phyloP scores from a whole-genome alignment of 306 rosid genomes.

The Prunus salicina region DNA sequence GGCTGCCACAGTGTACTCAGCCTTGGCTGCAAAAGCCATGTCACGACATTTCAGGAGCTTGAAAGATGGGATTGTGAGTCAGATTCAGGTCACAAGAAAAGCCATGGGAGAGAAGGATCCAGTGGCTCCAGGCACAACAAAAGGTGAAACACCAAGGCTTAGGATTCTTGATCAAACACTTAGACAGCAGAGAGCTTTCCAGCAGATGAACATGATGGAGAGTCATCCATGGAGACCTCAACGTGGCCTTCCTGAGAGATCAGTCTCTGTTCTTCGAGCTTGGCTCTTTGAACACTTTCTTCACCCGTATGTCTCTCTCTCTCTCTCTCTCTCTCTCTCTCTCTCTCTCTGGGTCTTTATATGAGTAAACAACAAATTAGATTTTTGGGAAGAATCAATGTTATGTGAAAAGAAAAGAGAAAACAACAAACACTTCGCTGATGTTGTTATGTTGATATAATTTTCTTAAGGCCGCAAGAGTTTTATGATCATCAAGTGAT shows the following conservation, averaged over 20 bases:
- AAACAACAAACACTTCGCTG: slow-evolving; percentile 11
- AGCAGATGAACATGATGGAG: slow-evolving; percentile 89
- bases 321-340: neutral
- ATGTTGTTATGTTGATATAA: neutral
- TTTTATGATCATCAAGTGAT: neutral
- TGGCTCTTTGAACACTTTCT: slow-evolving; percentile 99
- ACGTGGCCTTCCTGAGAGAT: slow-evolving; percentile 93
- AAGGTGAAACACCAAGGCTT: slow-evolving; percentile 89
- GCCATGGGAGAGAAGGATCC: slow-evolving; percentile 88
- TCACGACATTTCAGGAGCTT: slow-evolving; percentile 76
- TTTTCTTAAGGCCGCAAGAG: neutral
- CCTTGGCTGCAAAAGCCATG: slow-evolving; percentile 86
- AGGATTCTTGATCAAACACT: slow-evolving; percentile 69
- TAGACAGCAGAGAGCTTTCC: slow-evolving; percentile 82
- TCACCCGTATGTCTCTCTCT: slow-evolving; percentile 66
- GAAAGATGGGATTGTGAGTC: slow-evolving; percentile 71
- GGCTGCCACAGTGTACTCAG: slow-evolving; percentile 76
- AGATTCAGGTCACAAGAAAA: slow-evolving; percentile 57
- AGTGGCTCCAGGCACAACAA: slow-evolving; percentile 65
- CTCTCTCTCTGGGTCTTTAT: neutral
- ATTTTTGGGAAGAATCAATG: slow-evolving; percentile 48
- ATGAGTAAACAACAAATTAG: slow-evolving; percentile 35
- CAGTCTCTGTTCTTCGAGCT: slow-evolving; percentile 85
- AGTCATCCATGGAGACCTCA: slow-evolving; percentile 98
- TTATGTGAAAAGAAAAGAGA: slow-evolving; percentile 16